Conservation (phyloP, 2,329 filamentous ascomycete species). For the Pseudogymnoascus sp. region DNA sequence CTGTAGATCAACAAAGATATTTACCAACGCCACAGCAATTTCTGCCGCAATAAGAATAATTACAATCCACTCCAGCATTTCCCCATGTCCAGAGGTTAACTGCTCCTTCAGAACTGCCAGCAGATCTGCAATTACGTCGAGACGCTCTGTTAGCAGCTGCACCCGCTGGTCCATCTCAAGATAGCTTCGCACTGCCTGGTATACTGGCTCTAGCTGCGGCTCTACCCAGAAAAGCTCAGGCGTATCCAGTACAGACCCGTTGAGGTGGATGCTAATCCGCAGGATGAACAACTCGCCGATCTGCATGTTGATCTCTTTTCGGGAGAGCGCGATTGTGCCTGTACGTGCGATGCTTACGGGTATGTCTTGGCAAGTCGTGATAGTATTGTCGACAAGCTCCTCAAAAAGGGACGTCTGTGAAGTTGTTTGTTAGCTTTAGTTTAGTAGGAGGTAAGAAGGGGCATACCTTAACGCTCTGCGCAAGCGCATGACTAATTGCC, state of each 20-base stretch:
- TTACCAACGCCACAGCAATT: conserved; percentile 84
- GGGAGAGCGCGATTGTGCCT: conserved; percentile 80
- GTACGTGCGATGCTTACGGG: conserved; percentile 87
- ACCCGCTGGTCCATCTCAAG: conserved; percentile 98
- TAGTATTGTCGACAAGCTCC: conserved; percentile 87
- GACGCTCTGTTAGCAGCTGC: conserved; percentile 73
- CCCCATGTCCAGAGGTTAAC: conserved; percentile 83
- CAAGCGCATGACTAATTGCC: conserved; percentile 88
- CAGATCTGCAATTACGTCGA: conserved; percentile 89
- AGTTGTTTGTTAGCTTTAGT: conserved; percentile 15
- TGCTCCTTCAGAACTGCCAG: conserved; percentile 92
- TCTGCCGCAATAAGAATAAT: conserved; percentile 94
- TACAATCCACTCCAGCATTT: conserved; percentile 86
- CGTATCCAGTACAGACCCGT: conserved; percentile 91
- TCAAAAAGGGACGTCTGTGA: conserved; percentile 83
- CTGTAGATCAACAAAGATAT: conserved; percentile 91
- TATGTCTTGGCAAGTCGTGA: conserved; percentile 86
- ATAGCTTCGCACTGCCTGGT: conserved; percentile 90
- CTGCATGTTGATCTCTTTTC: conserved; percentile 96
- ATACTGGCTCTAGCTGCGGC: conserved; percentile 91
- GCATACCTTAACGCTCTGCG: conserved; percentile 82
- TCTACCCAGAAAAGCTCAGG: conserved; percentile 98
- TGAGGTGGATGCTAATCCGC: conserved; percentile 94
- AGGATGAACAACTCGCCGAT: conserved; percentile 97
- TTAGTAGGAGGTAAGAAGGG: neutral